Evolutionary conservation across 2,329 filamentous ascomycete species (phyloP).

Genomic region (Arachnomyces sp.): DNA sequence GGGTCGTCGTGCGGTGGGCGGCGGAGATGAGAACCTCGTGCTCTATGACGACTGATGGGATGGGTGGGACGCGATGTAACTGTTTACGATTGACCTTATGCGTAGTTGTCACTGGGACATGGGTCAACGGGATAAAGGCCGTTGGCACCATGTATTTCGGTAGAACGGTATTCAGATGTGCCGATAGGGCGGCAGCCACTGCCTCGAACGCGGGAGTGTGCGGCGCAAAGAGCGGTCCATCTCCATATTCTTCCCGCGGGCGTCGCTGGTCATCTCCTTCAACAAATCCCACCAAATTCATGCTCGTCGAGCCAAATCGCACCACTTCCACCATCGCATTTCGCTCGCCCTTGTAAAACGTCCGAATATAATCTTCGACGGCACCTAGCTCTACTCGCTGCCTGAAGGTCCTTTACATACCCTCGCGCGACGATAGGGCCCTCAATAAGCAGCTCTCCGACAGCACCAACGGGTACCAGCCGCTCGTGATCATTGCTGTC

Average conservation of each 20-base stretch:
- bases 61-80: too few relatives aligned
- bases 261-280: too few relatives aligned
- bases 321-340: too few relatives aligned
- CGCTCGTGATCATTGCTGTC: constrained; percentile 14
- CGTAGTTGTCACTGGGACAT: constrained; percentile 6
- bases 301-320: too few relatives aligned
- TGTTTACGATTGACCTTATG: constrained; percentile 7
- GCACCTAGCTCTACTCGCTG: constrained; percentile 27
- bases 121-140: neutral
- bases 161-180: constrained; percentile 1
- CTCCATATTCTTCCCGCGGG: too few relatives aligned
- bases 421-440: constrained; percentile 27
- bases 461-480: constrained; percentile 16
- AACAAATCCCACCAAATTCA: too few relatives aligned
- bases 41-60: too few relatives aligned
- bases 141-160: constrained; percentile 8
- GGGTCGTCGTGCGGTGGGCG: constrained; percentile 1
- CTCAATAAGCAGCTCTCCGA: constrained; percentile 25
- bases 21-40: too few relatives aligned
- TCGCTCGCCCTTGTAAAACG: too few relatives aligned
- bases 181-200: too few relatives aligned
- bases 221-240: too few relatives aligned
- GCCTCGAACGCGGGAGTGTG: too few relatives aligned
- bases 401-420: constrained; percentile 31
- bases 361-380: constrained; percentile 18